Percentiles rank a stretch among this genome's conserved stretches.
Evolutionary conservation across 495 filamentous ascomycete species (phyloP).

Genomic region (Pyrenula massariospora): DNA sequence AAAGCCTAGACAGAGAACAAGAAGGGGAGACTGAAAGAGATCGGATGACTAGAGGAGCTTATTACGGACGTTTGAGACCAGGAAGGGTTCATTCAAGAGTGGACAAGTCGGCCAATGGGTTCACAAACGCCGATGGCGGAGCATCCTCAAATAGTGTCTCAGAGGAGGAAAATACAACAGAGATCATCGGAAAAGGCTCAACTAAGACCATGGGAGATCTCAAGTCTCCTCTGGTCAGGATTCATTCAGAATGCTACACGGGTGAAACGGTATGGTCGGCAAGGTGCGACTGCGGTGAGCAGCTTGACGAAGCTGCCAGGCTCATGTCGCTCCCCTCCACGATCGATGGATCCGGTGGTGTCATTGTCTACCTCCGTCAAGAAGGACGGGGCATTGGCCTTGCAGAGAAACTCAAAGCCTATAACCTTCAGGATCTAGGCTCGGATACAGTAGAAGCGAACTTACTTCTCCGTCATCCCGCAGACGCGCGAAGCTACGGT

Average conservation of each 20-base stretch:
- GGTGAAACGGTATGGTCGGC: slow-evolving; percentile 98
- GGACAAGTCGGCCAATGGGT: slow-evolving; percentile 10
- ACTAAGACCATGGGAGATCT: not conserved
- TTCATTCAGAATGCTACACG: slow-evolving; percentile 98
- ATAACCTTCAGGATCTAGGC: slow-evolving; percentile 92
- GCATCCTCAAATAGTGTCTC: not conserved
- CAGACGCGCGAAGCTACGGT: slow-evolving; percentile 88
- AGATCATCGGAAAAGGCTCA: slow-evolving; percentile 9
- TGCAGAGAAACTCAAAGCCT: slow-evolving; percentile 92
- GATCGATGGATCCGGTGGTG: slow-evolving; percentile 56
- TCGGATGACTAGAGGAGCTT: slow-evolving; percentile 89
- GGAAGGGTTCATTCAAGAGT: slow-evolving; percentile 62
- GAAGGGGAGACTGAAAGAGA: slow-evolving; percentile 93
- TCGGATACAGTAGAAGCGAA: slow-evolving; percentile 96
- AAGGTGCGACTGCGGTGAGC: slow-evolving; percentile 94
- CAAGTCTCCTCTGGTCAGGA: slow-evolving; percentile 66
- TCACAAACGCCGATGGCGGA: not conserved
- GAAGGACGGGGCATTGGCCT: slow-evolving; percentile 94
- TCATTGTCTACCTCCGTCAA: slow-evolving; percentile 91
- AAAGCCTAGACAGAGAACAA: slow-evolving; percentile 63
- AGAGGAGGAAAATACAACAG: not conserved
- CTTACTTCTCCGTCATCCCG: slow-evolving; percentile 78
- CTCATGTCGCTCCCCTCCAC: slow-evolving; percentile 72
- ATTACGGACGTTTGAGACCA: slow-evolving; percentile 76
- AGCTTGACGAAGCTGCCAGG: slow-evolving; percentile 89